Evolutionary conservation across 202 grass and related monocot genomes (phyloP).

Genomic region (Carex arenaria): DNA sequence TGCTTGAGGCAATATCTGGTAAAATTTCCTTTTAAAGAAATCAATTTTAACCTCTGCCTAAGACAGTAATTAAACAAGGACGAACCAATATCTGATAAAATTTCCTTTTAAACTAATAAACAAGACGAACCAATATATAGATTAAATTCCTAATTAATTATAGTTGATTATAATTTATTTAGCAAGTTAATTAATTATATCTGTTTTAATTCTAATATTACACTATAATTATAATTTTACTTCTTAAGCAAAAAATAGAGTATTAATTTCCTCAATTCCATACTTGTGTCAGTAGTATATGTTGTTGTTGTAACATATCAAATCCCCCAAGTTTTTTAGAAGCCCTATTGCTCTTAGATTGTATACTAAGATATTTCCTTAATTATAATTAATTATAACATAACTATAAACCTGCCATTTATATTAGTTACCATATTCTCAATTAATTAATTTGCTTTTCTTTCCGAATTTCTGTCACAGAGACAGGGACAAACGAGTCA

Average conservation of each 20-base stretch:
- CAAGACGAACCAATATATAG: no score
- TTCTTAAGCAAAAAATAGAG: background rate
- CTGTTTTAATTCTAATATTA: background rate
- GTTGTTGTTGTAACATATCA: no score
- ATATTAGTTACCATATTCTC: background rate
- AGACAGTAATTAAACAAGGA: no score
- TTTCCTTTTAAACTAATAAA: no score
- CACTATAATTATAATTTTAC: no score
- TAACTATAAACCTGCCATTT: background rate
- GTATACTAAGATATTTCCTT: background rate
- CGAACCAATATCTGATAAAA: no score
- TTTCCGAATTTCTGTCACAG: background rate
- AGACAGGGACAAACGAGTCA: background rate
- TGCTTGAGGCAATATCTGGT: no score
- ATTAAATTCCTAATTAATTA: no score
- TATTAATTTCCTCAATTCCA: background rate
- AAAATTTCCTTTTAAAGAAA: no score
- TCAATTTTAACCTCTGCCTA: no score
- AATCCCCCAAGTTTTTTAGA: background rate
- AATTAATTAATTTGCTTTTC: background rate
- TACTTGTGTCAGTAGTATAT: no score
- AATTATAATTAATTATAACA: background rate
- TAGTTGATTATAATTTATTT: no score
- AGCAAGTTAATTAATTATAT: background rate
- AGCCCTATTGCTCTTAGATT: background rate